Evolutionary conservation across 176 grass and related monocot species (phyloP).

Genomic region (Bolboschoenus planiculmis): DNA sequence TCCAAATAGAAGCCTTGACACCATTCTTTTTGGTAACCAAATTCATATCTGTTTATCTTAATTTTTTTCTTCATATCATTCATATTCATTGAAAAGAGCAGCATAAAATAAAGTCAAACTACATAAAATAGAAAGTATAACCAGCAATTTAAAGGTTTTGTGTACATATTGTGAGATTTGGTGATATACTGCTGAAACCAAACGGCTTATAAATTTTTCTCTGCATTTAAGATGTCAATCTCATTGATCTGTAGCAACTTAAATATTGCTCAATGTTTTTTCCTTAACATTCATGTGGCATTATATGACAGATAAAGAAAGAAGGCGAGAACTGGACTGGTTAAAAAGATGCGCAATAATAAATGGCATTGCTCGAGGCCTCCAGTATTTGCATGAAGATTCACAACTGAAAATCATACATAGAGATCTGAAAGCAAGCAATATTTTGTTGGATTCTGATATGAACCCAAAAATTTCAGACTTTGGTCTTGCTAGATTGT

Average conservation of each 20-base stretch:
- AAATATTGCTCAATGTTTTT: neutral
- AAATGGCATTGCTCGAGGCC: conserved; percentile 46
- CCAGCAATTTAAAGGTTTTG: neutral
- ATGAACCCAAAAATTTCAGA: conserved; percentile 75
- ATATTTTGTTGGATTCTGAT: conserved; percentile 51
- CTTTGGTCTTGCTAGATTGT: conserved; percentile 57
- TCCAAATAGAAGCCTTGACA: conserved; percentile 68
- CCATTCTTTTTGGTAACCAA: conserved; percentile 40
- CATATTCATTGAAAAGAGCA: neutral
- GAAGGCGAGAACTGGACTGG: conserved; percentile 31
- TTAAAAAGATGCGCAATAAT: conserved; percentile 35
- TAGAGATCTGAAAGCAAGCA: conserved; percentile 71
- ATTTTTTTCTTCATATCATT: neutral
- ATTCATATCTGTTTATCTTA: neutral
- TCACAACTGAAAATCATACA: conserved; percentile 48
- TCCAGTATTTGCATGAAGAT: conserved; percentile 65
- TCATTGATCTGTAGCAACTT: neutral
- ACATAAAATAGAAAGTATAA: neutral
- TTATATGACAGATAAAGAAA: conserved; percentile 31
- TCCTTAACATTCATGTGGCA: neutral
- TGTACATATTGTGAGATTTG: neutral
- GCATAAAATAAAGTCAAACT: neutral
- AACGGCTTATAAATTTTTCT: no score
- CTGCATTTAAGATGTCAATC: neutral
- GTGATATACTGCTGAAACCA: neutral